Percentiles rank a stretch among this genome's conserved stretches.
phyloP scores from a whole-genome alignment of 345 rosid species.

The Eucalyptus polybractea region DNA sequence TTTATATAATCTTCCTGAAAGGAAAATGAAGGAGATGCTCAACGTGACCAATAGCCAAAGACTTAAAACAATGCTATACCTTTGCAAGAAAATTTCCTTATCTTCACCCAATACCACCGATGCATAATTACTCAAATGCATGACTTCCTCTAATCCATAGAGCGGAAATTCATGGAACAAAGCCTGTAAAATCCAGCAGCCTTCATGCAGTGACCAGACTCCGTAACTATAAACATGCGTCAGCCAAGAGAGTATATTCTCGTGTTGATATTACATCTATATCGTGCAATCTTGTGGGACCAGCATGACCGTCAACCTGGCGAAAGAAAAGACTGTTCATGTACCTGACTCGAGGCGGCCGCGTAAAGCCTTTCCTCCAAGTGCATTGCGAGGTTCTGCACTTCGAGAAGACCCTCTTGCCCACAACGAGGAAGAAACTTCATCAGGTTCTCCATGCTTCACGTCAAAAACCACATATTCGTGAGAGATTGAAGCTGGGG shows the following conservation, averaged over 20 bases:
- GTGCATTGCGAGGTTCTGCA: neutral
- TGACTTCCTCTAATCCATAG: neutral
- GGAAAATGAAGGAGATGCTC: neutral
- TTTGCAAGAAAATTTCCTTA: neutral
- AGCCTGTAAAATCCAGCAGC: neutral
- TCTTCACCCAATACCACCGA: neutral
- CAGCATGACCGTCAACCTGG: neutral
- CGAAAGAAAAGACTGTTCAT: neutral
- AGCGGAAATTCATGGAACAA: neutral
- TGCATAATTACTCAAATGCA: neutral
- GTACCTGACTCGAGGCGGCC: neutral
- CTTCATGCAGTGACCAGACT: neutral
- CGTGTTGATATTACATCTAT: neutral
- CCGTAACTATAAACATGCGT: neutral
- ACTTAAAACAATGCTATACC: neutral
- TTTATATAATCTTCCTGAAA: neutral
- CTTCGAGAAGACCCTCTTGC: neutral
- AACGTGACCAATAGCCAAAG: neutral
- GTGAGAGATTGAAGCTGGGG: neutral
- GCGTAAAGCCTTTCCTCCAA: neutral
- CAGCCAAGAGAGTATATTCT: neutral
- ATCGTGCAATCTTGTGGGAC: neutral
- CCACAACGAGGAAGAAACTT: neutral
- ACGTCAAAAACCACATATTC: neutral
- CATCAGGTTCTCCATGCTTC: neutral